Conservation (phyloP, 768 basidiomycete genomes). For the Tremella fuciformis region DNA sequence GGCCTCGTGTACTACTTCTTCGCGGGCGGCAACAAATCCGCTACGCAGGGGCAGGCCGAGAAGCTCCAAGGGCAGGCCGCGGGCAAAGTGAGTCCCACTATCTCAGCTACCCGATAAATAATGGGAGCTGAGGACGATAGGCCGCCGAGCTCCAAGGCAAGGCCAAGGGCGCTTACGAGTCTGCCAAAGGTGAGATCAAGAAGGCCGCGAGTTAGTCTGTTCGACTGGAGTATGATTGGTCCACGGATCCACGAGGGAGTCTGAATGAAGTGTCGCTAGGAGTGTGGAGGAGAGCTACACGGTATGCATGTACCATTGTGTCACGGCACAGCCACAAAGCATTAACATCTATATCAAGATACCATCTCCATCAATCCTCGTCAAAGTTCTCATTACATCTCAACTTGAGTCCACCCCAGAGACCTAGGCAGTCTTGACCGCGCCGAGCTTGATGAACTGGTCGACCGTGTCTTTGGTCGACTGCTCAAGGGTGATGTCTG, state of each 20-base stretch:
- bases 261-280: no score
- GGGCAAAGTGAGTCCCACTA: conserved; percentile 9
- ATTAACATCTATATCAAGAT: no score
- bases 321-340: no score
- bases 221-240: no score
- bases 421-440: neutral
- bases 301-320: no score
- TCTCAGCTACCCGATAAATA: neutral
- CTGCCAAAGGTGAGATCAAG: conserved; percentile 36
- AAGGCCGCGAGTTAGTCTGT: conserved; percentile 6
- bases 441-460: conserved; percentile 6
- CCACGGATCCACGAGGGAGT: neutral
- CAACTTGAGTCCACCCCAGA: no score
- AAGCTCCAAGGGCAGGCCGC: conserved; percentile 21
- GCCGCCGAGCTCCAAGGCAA: conserved; percentile 32
- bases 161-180: conserved; percentile 30
- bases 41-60: conserved; percentile 10
- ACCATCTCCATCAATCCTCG: no score
- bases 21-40: conserved; percentile 6
- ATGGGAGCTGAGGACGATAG: conserved; percentile 10
- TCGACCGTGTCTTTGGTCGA: conserved; percentile 5
- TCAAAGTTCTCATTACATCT: no score
- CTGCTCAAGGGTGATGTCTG: conserved; percentile 5
- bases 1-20: conserved; percentile 37
- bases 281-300: no score